Base-by-base conservation (phyloP, 2,329 filamentous ascomycete species). In the Arthrobotrys pseudoclavata region DNA sequence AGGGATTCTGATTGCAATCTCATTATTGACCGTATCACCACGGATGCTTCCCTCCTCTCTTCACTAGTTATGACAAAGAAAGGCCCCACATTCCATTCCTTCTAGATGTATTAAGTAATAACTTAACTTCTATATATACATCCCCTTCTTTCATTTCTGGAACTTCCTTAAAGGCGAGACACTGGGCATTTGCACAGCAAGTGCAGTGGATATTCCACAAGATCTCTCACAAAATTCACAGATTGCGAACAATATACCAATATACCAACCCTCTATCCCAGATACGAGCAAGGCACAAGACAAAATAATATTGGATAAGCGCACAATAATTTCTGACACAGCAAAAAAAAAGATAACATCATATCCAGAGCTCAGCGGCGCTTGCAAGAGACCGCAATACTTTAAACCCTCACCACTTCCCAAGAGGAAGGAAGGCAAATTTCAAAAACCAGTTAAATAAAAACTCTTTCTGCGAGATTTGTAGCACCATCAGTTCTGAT, bases 21-120 rank as follows among this genome's bases (percentile, higher is more conserved):
- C 31, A 48, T 72, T 66, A 70, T 48, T 26, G 60, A 72, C 69
- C 69, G 69, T 60, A 47, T 66, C 34, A 72, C 50, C 40, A 10
- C 69, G 69, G 69, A 40, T 20, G 26, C 34, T 45, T 42, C 47
- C 29, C 48, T 24, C 57, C 48, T 55, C 53, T 40, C 52, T 57
- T 57, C 52, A 40, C 52, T 31, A 57, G 52, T 2, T 57, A 57
- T 18, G 52, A 57, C 52, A 22, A 57, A 34, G 7, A 57, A 1
- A n/a, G 52, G 29, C 55, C 55, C n/a, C 55, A 60, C 55, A 10
- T 42, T 24, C 12, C 7, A 9, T 60, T 60, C 55, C 18, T 42
- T 40, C 34, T 60, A 34, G 37, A 63, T 63, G 48, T 26, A 48
- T 47, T 15, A 50, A 12, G 26, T 63, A 63, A 63, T 63, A 48